phyloP scores from a whole-genome alignment of 2,329 filamentous ascomycete species.

The Aspergillus awamori region DNA sequence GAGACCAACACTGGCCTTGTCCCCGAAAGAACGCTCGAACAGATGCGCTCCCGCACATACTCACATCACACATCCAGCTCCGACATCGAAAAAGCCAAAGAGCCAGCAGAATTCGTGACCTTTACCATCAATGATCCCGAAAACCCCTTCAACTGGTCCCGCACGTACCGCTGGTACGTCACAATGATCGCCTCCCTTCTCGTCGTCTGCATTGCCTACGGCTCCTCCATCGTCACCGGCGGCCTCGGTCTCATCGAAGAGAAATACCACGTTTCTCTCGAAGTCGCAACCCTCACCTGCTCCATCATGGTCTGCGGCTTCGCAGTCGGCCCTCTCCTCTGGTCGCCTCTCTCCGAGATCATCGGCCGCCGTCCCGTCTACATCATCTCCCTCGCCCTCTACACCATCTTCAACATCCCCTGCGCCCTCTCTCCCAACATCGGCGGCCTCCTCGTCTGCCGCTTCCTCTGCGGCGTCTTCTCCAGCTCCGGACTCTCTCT shows the following conservation, averaged over 20 bases:
- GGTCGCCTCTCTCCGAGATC: conserved; percentile 36
- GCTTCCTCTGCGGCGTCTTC: conserved; percentile 37
- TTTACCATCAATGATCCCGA: conserved; percentile 69
- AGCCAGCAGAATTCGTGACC: conserved; percentile 52
- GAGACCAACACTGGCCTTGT: conserved; percentile 20
- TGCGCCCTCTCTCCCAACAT: conserved; percentile 39
- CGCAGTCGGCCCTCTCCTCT: conserved; percentile 55
- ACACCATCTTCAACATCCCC: conserved; percentile 40
- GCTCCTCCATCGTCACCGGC: conserved; percentile 73
- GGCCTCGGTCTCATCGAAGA: conserved; percentile 65
- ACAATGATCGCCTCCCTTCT: conserved; percentile 78
- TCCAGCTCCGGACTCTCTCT: conserved; percentile 33
- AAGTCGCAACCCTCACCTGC: conserved; percentile 71
- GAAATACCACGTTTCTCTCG: conserved; percentile 69
- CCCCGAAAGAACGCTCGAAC: conserved; percentile 14
- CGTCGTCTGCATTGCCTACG: conserved; percentile 70
- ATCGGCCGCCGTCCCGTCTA: conserved; percentile 38
- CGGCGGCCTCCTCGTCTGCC: conserved; percentile 30
- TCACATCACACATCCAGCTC: not conserved
- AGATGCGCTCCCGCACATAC: conserved; percentile 13
- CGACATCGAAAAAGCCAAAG: conserved; percentile 29
- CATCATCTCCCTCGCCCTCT: conserved; percentile 36
- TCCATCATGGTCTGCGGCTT: conserved; percentile 77
- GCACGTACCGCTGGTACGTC: conserved; percentile 72
- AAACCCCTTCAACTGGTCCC: conserved; percentile 80